phyloP scores from a whole-genome alignment of 306 rosid genomes.

The Astragalus glycyphyllos region DNA sequence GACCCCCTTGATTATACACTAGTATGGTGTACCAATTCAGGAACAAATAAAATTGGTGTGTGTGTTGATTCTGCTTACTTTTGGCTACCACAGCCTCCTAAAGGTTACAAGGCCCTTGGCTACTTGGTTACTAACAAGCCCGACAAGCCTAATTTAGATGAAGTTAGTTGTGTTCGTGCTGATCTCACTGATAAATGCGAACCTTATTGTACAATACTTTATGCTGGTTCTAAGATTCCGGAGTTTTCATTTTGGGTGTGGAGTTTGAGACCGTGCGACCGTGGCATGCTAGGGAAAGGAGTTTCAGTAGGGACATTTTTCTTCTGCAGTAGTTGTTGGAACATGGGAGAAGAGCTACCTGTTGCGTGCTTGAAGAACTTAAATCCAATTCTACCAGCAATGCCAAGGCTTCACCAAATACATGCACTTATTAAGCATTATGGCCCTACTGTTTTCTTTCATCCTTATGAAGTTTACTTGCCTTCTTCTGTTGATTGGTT shows the following conservation, averaged over 20 bases:
- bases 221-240: conserved; percentile 41
- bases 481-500: conserved; percentile 97
- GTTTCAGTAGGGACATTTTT: conserved; percentile 76
- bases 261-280: conserved; percentile 62
- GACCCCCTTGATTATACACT: conserved; percentile 74
- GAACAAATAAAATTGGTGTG: conserved; percentile 48
- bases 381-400: conserved; percentile 54
- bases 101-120: conserved; percentile 80
- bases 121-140: conserved; percentile 68
- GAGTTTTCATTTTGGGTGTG: conserved; percentile 63
- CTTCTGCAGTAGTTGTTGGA: conserved; percentile 54
- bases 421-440: conserved; percentile 81
- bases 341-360: conserved; percentile 57
- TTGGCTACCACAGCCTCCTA: conserved; percentile 87
- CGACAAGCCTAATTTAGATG: conserved; percentile 71
- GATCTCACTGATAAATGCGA: conserved; percentile 78
- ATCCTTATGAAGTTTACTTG: conserved; percentile 79
- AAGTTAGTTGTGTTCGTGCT: conserved; percentile 74
- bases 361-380: conserved; percentile 85
- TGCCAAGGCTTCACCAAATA: conserved; percentile 78
- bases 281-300: conserved; percentile 76
- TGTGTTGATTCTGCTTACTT: conserved; percentile 59
- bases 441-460: conserved; percentile 89
- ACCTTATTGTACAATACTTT: conserved; percentile 55
- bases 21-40: conserved; percentile 67